phyloP scores from a whole-genome alignment of 2,329 filamentous ascomycete species.

The Curvularia lunata region DNA sequence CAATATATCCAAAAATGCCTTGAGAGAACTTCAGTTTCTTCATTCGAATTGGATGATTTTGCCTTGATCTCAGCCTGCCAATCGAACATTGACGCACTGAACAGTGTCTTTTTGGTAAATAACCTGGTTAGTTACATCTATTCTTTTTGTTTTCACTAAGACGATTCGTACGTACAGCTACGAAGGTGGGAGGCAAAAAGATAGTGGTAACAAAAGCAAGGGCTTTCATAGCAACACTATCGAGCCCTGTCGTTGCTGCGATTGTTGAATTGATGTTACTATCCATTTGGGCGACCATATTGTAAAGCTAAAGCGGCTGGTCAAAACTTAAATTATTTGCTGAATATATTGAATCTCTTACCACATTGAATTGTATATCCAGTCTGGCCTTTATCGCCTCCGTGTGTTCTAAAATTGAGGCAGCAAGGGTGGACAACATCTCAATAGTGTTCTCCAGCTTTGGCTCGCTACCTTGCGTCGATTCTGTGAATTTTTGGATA shows the following conservation, averaged over 20 bases:
- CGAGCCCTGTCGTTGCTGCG: not conserved
- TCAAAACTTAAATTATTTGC: not conserved
- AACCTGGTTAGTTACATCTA: not conserved
- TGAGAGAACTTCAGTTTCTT: not conserved
- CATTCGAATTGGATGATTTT: not conserved
- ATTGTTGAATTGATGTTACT: not conserved
- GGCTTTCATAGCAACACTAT: not conserved
- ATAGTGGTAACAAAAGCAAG: not conserved
- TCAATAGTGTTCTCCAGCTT: not conserved
- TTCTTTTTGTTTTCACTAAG: too few species aligned
- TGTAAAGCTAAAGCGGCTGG: not conserved
- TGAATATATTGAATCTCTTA: not conserved
- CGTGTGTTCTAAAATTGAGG: not conserved
- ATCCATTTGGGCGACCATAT: not conserved
- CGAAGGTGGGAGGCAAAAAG: not conserved
- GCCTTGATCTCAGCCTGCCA: not conserved
- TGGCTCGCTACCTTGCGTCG: not conserved
- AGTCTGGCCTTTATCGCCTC: not conserved
- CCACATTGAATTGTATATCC: not conserved
- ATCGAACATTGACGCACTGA: not conserved
- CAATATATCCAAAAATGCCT: not conserved
- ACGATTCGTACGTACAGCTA: not conserved
- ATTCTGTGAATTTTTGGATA: not conserved
- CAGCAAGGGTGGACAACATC: not conserved
- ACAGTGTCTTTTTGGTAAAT: not conserved